phyloP scores from a whole-genome alignment of 2,329 filamentous ascomycete genomes.

The Lecanosticta acicola region DNA sequence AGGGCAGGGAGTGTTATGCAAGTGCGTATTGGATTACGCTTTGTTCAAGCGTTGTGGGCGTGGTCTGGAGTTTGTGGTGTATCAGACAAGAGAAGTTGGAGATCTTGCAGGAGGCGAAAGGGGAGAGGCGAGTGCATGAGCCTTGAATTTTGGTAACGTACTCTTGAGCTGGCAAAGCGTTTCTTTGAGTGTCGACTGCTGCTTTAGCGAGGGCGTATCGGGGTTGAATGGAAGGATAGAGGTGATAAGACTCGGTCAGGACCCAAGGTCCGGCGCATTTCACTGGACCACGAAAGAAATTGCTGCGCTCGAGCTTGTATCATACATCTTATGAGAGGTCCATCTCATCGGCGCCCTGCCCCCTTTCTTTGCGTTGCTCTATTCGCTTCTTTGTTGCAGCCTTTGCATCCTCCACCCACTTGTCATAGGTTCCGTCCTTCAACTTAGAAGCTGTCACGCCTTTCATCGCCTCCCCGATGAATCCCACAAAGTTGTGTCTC shows the following conservation, averaged over 20 bases:
- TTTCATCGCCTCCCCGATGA: conserved; percentile 84
- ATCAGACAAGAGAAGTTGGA: conserved; percentile 44
- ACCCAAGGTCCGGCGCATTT: neutral
- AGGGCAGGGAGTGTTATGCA: conserved; percentile 75
- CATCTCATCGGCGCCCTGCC: conserved; percentile 36
- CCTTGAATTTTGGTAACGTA: conserved; percentile 11
- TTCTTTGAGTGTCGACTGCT: neutral
- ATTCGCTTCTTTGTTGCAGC: conserved; percentile 49
- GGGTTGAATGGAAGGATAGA: no score
- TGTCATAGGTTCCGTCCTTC: conserved; percentile 59
- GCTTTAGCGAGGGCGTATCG: neutral
- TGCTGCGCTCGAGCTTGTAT: neutral
- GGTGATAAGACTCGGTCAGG: no score
- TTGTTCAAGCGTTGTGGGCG: conserved; percentile 61
- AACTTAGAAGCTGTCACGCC: conserved; percentile 74
- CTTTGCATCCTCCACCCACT: conserved; percentile 67
- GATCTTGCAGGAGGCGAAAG: conserved; percentile 16
- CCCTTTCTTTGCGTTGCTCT: conserved; percentile 42
- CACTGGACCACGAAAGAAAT: neutral
- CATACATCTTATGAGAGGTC: conserved; percentile 26
- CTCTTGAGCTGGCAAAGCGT: neutral
- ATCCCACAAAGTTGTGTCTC: conserved; percentile 92
- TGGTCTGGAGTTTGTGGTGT: conserved; percentile 64
- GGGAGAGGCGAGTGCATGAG: conserved; percentile 13
- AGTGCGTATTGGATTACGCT: conserved; percentile 77